phyloP scores from a whole-genome alignment of 164 flowering plant species.

The Piper betle region DNA sequence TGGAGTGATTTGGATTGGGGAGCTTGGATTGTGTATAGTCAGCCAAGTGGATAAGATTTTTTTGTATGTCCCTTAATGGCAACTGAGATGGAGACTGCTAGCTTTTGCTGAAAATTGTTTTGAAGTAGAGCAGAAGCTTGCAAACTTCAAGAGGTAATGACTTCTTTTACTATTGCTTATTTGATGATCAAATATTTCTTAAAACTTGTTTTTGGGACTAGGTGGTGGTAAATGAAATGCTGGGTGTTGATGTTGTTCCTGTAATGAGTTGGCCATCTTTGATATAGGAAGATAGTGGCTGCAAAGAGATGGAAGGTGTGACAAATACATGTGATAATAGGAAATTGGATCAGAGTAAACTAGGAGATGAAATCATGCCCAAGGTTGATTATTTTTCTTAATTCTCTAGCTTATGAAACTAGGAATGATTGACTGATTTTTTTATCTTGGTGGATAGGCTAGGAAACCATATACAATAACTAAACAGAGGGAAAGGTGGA shows the following conservation, averaged over 20 bases:
- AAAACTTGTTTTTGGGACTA: too few species aligned
- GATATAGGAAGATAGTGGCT: slow-evolving; percentile 11
- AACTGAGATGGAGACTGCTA: too few species aligned
- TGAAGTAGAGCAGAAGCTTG: too few species aligned
- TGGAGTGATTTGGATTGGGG: too few species aligned
- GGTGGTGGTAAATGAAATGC: not conserved
- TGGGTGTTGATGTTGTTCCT: not conserved
- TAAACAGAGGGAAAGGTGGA: slow-evolving; percentile 59
- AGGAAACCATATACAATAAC: slow-evolving; percentile 58
- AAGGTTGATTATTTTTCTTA: slow-evolving; percentile 27
- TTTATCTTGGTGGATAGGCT: slow-evolving; percentile 16
- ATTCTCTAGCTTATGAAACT: too few species aligned
- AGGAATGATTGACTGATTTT: not conserved
- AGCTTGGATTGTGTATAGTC: too few species aligned
- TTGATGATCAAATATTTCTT: too few species aligned
- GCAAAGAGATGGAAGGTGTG: slow-evolving; percentile 2
- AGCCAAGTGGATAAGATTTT: too few species aligned
- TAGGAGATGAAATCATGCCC: slow-evolving; percentile 24
- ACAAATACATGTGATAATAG: slow-evolving; percentile 1
- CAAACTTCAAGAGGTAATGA: too few species aligned
- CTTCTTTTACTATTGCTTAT: too few species aligned
- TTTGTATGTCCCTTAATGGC: too few species aligned
- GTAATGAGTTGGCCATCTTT: not conserved
- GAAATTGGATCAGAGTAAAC: slow-evolving; percentile 10
- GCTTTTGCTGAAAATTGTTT: too few species aligned